phyloP scores from a whole-genome alignment of 441 rosid genomes.

The Corymbia citriodora region DNA sequence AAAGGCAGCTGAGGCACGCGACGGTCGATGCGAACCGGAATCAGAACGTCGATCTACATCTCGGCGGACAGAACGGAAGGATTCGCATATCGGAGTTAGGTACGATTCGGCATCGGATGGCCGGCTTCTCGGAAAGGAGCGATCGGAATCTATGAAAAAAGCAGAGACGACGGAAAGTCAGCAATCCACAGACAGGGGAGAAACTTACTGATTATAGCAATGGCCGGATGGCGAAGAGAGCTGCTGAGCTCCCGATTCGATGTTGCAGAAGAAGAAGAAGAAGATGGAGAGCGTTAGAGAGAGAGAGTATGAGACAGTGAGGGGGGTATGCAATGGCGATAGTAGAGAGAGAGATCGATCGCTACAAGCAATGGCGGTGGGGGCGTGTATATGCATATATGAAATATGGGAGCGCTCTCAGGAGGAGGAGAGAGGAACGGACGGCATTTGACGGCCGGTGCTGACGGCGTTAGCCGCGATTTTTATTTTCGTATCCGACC shows the following conservation, averaged over 20 bases:
- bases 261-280: background rate
- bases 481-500: constrained; percentile 1
- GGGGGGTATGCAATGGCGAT: background rate
- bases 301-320: background rate
- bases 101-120: background rate
- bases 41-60: background rate
- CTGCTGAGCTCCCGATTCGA: background rate
- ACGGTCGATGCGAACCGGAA: background rate
- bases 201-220: background rate
- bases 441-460: constrained; percentile 1
- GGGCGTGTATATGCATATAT: background rate
- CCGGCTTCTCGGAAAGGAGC: background rate
- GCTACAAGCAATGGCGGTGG: background rate
- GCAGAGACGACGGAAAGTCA: background rate
- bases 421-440: background rate
- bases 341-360: background rate
- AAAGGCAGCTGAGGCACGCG: background rate
- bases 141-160: background rate
- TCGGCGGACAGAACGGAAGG: background rate
- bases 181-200: background rate
- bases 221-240: background rate
- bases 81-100: background rate
- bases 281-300: background rate
- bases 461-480: constrained; percentile 2
- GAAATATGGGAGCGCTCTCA: background rate